Evolutionary conservation across 139 green algal genomes (phyloP), one percentile per base, ranked within the genome.

Genomic region (Nannochloris sp.): DNA sequence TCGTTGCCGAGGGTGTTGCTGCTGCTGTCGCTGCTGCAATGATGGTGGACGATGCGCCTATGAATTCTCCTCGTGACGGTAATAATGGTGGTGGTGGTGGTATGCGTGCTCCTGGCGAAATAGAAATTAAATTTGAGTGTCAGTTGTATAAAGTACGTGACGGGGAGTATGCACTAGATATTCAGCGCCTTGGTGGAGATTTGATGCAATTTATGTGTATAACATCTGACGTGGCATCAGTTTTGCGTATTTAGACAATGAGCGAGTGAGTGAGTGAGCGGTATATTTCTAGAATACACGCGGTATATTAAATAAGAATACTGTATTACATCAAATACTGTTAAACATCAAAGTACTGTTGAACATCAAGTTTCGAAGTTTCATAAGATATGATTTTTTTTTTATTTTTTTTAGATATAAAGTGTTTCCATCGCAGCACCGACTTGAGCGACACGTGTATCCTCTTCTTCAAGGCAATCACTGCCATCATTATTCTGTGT

Each of bases 141-240:
- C 91, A 97, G 82, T 78, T 99, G 73, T 99, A 98, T 80, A 94
- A 94, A 55, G 57, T 93, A 32, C 72, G 87, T 37, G 92, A 99
- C 27, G 89, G 93, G 10, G 89, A 97, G 70, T 99, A 96, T 71
- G 59, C 90, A 5, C 71, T 99, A 1, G 94, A 99, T 75, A 65
- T 98, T 25, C 93, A 98, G 82, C n/a, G 59, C 10, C 33, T 65
- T 19, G 42, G 51, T 9, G 59, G 59, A 25, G 38, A 35, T 19
- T 37, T 65, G 8, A 24, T 65, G 4, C 35, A 45, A 14, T 65
- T 65, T 42, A 15, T 65, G 6, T 25, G 13, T 19, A 32, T 65
- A 55, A 29, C 34, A 23, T 37, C 25, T 25, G 59, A 54, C 23
- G 24, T 65, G 32, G 25, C 32, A 14, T 27, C 33, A 13, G 34